Percentiles rank a stretch among this genome's conserved stretches.
phyloP scores from a whole-genome alignment of 1,284 basidiomycete species.

The Inonotus hispidus region DNA sequence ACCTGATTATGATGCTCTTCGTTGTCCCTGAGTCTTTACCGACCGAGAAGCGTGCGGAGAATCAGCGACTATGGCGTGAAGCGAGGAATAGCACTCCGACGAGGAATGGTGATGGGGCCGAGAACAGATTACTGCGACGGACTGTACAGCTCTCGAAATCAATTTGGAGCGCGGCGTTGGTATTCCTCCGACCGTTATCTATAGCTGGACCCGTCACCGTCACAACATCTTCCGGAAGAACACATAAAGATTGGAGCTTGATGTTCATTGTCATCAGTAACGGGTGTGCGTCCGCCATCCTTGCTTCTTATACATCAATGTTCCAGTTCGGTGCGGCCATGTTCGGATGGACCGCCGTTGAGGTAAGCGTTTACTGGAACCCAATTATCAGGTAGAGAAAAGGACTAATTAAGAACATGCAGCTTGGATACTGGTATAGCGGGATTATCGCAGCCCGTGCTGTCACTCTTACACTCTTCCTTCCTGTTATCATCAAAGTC shows the following conservation, averaged over 20 bases:
- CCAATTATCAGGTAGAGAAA: neutral
- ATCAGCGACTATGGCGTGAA: slow-evolving; percentile 24
- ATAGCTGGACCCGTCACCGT: slow-evolving; percentile 9
- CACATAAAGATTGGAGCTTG: slow-evolving; percentile 63
- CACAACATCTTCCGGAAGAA: slow-evolving; percentile 3
- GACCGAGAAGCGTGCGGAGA: slow-evolving; percentile 19
- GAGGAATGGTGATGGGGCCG: neutral
- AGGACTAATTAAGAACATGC: neutral
- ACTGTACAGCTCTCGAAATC: neutral
- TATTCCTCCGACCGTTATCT: slow-evolving; percentile 10
- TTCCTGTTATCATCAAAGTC: slow-evolving; percentile 61
- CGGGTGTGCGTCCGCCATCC: slow-evolving; percentile 47
- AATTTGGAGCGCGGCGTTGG: neutral
- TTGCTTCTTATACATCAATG: slow-evolving; percentile 57
- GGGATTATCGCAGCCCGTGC: slow-evolving; percentile 55
- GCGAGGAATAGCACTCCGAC: slow-evolving; percentile 26
- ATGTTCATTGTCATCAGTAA: slow-evolving; percentile 51
- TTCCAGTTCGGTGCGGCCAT: slow-evolving; percentile 63
- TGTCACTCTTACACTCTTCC: slow-evolving; percentile 51
- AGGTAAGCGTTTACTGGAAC: slow-evolving; percentile 33
- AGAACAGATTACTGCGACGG: neutral
- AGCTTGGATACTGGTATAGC: slow-evolving; percentile 78
- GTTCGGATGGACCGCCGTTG: slow-evolving; percentile 70
- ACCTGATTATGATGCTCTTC: slow-evolving; percentile 46
- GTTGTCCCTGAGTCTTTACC: slow-evolving; percentile 75